Conservation (phyloP, 2,329 filamentous ascomycete genomes). For the Botryosphaeria agaves region DNA sequence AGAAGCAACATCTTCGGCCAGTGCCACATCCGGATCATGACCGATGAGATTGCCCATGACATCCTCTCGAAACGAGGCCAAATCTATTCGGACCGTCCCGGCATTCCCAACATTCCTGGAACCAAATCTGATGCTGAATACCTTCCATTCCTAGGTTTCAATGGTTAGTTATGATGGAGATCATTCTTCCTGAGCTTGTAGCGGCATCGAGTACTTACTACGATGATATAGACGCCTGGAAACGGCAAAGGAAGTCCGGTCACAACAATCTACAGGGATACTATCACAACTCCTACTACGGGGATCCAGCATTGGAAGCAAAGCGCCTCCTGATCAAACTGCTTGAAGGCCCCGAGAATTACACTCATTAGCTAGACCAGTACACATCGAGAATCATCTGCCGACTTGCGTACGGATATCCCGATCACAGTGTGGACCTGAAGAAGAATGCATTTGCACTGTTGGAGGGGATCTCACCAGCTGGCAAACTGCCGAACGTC, state of each 20-base stretch:
- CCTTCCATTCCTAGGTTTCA: conserved; percentile 25
- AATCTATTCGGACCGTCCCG: conserved; percentile 29
- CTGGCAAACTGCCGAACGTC: conserved; percentile 27
- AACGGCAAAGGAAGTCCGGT: conserved; percentile 25
- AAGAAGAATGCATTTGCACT: conserved; percentile 29
- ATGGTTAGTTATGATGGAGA: conserved; percentile 13
- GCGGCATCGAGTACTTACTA: conserved; percentile 3
- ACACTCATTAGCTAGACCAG: conserved; percentile 26
- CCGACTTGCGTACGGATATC: conserved; percentile 27
- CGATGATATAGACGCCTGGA: conserved; percentile 16
- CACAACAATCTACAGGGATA: conserved; percentile 28
- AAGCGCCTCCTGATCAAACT: conserved; percentile 27
- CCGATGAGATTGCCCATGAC: conserved; percentile 23
- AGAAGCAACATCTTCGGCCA: conserved; percentile 24
- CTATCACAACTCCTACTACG: conserved; percentile 21
- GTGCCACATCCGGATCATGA: conserved; percentile 29
- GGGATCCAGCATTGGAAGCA: conserved; percentile 26
- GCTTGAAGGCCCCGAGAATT: conserved; percentile 22
- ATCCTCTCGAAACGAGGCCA: conserved; percentile 24
- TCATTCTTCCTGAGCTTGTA: background rate
- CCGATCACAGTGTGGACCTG: conserved; percentile 25
- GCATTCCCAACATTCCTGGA: conserved; percentile 24
- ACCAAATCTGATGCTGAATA: conserved; percentile 29
- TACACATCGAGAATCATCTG: conserved; percentile 29
- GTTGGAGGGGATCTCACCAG: conserved; percentile 27